These are phyloP conservation scores for Diplodia sapinea DNA, from an alignment of 2,329 filamentous ascomycete genomes.

Conservation along the genomic window DNA sequence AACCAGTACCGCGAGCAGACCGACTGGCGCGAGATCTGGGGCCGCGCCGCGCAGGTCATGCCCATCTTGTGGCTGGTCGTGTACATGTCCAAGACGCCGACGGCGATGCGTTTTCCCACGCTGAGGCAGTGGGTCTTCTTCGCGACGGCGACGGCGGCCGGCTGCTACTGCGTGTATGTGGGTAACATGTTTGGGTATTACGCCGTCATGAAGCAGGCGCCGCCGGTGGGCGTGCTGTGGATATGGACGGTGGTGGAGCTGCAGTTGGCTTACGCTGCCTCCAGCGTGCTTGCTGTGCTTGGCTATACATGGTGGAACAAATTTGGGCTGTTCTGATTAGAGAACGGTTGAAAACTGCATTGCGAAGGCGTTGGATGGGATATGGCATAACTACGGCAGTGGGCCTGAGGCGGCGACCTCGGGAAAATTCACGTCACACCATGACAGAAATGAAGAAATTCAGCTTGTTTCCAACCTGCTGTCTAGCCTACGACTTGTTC, in stretches of 20 bases:
- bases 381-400: background rate
- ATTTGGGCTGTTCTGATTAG: slow-evolving; percentile 53
- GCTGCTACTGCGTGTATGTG: slow-evolving; percentile 80
- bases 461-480: background rate
- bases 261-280: slow-evolving; percentile 68
- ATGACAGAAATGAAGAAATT: background rate
- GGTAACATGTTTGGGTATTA: slow-evolving; percentile 83
- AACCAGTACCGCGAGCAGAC: slow-evolving; percentile 76
- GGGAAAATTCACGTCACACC: background rate
- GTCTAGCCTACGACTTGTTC: slow-evolving; percentile 55
- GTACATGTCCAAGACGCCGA: slow-evolving; percentile 51
- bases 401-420: background rate
- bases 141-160: slow-evolving; percentile 62
- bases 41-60: slow-evolving; percentile 56
- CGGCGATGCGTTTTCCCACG: slow-evolving; percentile 52
- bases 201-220: slow-evolving; percentile 87
- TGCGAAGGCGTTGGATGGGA: slow-evolving; percentile 5
- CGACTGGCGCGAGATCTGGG: slow-evolving; percentile 61
- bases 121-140: slow-evolving; percentile 66
- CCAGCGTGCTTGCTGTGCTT: slow-evolving; percentile 59
- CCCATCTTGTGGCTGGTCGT: slow-evolving; percentile 54
- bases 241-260: slow-evolving; percentile 92
- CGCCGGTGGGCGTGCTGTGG: slow-evolving; percentile 89
- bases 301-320: slow-evolving; percentile 62
- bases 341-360: background rate